Conservation (phyloP, 352 stramenopile genomes). For the Globisporangium nunn region DNA sequence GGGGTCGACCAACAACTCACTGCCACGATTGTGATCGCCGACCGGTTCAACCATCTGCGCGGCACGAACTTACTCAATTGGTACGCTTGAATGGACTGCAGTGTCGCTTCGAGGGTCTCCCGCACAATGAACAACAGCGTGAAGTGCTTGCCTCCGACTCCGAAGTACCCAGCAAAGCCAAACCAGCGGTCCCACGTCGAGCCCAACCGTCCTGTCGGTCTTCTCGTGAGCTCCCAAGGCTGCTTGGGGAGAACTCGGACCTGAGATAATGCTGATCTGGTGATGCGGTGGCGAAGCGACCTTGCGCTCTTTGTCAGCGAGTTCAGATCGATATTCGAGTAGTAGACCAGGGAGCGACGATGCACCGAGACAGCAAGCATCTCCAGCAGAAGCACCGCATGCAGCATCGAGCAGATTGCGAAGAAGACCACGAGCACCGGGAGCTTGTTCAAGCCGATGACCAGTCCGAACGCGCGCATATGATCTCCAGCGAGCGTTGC, state of each 20-base stretch:
- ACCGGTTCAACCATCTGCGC: slow-evolving; percentile 4
- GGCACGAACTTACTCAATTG: slow-evolving; percentile 2
- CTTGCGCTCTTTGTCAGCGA: background rate
- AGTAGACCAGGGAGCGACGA: background rate
- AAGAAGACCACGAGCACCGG: background rate
- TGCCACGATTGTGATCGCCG: background rate
- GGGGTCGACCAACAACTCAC: slow-evolving; percentile 10
- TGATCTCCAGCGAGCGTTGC: background rate
- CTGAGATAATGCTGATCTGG: background rate
- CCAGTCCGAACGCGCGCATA: background rate
- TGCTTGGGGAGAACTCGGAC: background rate
- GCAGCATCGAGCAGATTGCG: background rate
- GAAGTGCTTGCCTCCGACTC: slow-evolving; percentile 11
- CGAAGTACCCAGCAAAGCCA: slow-evolving; percentile 4
- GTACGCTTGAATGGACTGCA: slow-evolving; percentile 16
- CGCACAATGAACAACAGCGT: slow-evolving; percentile 8
- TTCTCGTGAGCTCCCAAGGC: background rate
- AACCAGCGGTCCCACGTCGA: slow-evolving; percentile 1
- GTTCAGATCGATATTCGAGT: background rate
- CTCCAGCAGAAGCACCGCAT: background rate
- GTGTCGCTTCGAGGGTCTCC: slow-evolving; percentile 9
- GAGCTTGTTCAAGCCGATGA: background rate
- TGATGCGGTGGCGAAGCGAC: background rate
- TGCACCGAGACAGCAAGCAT: background rate
- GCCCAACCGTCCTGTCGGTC: background rate